Evolutionary conservation across 441 rosid genomes (phyloP), one percentile per base, ranked within the genome.

Genomic region (California macrophylla): DNA sequence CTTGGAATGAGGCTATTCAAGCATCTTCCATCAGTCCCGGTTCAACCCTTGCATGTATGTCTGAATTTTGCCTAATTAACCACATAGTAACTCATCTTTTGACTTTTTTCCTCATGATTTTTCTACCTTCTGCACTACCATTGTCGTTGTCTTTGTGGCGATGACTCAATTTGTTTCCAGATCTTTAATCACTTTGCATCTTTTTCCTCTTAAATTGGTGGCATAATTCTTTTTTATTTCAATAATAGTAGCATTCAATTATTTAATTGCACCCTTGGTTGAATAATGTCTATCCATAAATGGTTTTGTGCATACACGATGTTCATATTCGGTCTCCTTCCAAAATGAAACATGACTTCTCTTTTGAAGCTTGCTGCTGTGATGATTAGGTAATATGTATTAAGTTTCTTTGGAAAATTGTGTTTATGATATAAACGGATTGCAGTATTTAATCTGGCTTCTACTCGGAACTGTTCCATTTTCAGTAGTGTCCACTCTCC

Each of bases 1-100:
- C 87, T 94, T 68, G 99, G 99, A 75, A 80, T 82, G 85, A 85
- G 97, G 85, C 84, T 94, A 74, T 90, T 89, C 84, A 92, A 87
- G 90, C 98, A 94, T 85, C 98, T 92, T 76, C 98, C 99, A 32
- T 85, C 98, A 36, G 66, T 92, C 82, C 86, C 90, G 36, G 79
- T 89, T 77, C 89, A 86, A 78, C 96, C 99, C 64, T 79, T 92
- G 77, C 76, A 90, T 77, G 99, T 94, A 92, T 66, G 96, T 69
- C 72, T 64, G 68, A 58, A 28, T 40, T 65, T 54, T 3, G 64
- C 54, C 3, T 24, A 56, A 21, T 72, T 42, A 21, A 24, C 66
- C 6, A 24, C 34, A 16, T 71, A 25, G 2, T 47, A 28, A 28
- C 12, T 62, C 30, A 10, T 42, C 63, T 32, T 4, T 29, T 64